These are phyloP conservation scores for Lavandula angustifolia DNA, from an alignment of 257 asterid species.

Conservation along the genomic window DNA sequence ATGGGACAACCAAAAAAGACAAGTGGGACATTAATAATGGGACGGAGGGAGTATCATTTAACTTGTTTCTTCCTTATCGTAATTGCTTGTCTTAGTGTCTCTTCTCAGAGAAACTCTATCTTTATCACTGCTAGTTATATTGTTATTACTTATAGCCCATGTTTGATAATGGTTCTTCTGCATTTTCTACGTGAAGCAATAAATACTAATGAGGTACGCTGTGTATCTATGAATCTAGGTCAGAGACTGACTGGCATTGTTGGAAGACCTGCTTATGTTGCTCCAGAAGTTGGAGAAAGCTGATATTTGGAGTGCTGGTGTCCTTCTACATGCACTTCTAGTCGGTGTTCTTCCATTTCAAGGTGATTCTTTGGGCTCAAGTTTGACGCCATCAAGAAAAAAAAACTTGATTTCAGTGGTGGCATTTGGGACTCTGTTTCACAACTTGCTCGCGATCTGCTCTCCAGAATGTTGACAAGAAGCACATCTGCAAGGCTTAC, in stretches of 20 bases:
- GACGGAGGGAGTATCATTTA: too few relatives aligned
- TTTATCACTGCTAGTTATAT: neutral
- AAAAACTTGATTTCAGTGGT: constrained; percentile 55
- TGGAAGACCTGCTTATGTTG: constrained; percentile 92
- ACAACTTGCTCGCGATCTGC: constrained; percentile 70
- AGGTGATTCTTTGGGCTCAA: constrained; percentile 66
- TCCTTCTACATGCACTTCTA: constrained; percentile 81
- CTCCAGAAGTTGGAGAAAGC: constrained; percentile 89
- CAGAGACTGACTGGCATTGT: constrained; percentile 74
- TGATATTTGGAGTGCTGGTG: constrained; percentile 93
- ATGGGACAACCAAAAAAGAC: too few relatives aligned
- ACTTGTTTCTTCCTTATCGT: too few relatives aligned
- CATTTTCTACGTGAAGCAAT: neutral
- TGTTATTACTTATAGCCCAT: neutral
- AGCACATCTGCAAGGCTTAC: constrained; percentile 57
- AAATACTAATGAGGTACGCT: neutral
- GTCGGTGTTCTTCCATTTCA: constrained; percentile 78
- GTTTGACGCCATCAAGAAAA: constrained; percentile 78
- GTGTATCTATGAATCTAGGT: constrained; percentile 47
- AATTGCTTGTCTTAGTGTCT: too few relatives aligned
- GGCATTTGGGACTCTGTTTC: constrained; percentile 73
- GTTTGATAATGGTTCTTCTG: neutral
- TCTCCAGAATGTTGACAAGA: constrained; percentile 68
- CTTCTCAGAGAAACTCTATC: constrained; percentile 6
- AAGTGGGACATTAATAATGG: too few relatives aligned